A percentile compares a stretch with the other conserved stretches of the same genome.
Evolutionary conservation across 2,329 filamentous ascomycete species (phyloP).

Genomic region (Calonectria naviculata): DNA sequence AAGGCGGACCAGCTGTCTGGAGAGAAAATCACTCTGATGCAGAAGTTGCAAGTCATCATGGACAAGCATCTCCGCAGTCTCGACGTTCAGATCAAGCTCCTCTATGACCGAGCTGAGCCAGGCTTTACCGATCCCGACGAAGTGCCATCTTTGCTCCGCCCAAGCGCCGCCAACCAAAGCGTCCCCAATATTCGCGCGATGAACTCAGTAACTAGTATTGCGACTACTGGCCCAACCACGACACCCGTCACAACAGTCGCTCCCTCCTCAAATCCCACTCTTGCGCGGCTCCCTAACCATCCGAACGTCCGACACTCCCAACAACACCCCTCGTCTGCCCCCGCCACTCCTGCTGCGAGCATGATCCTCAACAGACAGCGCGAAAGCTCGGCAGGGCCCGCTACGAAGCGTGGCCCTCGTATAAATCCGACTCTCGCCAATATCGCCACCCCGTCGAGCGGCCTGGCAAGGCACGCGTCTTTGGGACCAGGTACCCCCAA

Average conservation of each 20-base stretch:
- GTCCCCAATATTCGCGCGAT: conserved; percentile 54
- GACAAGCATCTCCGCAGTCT: conserved; percentile 73
- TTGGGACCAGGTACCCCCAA: conserved; percentile 73
- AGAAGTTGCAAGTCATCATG: conserved; percentile 70
- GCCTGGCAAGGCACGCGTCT: conserved; percentile 71
- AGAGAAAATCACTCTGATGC: conserved; percentile 78
- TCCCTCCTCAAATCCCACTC: conserved; percentile 52
- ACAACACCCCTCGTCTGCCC: conserved; percentile 66
- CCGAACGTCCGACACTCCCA: conserved; percentile 62
- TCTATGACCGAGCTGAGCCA: conserved; percentile 71
- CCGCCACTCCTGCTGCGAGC: conserved; percentile 69
- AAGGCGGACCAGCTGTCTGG: conserved; percentile 77
- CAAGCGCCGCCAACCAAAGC: conserved; percentile 64
- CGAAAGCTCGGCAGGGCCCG: conserved; percentile 70
- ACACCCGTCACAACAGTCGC: conserved; percentile 40
- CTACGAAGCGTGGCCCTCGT: conserved; percentile 64
- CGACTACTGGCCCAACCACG: conserved; percentile 38
- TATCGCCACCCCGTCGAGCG: conserved; percentile 64
- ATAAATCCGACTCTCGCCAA: conserved; percentile 59
- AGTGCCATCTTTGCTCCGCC: conserved; percentile 70
- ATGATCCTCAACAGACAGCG: conserved; percentile 68
- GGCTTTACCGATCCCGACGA: conserved; percentile 72
- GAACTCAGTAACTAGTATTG: conserved; percentile 53
- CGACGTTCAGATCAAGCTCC: conserved; percentile 71
- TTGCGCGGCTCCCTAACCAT: conserved; percentile 55